These are phyloP conservation scores for Plasmopara halstedii DNA, from an alignment of 352 stramenopile genomes.

Conservation along the genomic window DNA sequence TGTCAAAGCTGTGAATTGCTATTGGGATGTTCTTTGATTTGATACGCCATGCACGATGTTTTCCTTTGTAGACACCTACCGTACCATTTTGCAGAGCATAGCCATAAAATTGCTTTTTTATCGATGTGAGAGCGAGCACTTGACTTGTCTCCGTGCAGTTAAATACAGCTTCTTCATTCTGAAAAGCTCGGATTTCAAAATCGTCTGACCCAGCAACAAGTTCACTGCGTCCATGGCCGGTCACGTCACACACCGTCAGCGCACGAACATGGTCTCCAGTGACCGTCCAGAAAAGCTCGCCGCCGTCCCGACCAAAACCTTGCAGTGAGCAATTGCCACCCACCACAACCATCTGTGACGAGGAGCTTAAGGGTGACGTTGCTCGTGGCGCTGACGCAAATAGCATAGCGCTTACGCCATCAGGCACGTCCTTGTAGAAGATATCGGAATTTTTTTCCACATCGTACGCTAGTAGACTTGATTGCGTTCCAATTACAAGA, in stretches of 20 bases:
- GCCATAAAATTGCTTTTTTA: constrained; percentile 68
- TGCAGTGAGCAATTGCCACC: constrained; percentile 90
- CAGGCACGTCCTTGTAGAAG: constrained; percentile 88
- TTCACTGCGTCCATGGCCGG: constrained; percentile 56
- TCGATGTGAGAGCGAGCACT: constrained; percentile 61
- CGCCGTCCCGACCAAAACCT: constrained; percentile 75
- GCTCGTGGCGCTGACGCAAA: constrained; percentile 43
- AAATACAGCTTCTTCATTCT: constrained; percentile 83
- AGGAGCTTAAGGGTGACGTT: constrained; percentile 14
- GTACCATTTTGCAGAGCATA: constrained; percentile 90
- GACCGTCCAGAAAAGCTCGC: constrained; percentile 88
- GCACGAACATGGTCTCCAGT: constrained; percentile 88
- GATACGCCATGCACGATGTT: constrained; percentile 83
- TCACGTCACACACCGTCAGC: constrained; percentile 68
- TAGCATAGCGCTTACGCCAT: constrained; percentile 79
- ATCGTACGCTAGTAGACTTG: constrained; percentile 88
- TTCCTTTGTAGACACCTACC: constrained; percentile 88
- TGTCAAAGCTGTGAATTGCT: constrained; percentile 82
- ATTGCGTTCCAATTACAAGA: constrained; percentile 85
- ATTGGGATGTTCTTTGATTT: constrained; percentile 87
- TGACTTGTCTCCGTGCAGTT: constrained; percentile 84
- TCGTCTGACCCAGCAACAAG: constrained; percentile 88
- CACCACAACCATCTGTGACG: constrained; percentile 76
- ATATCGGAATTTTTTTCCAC: constrained; percentile 91
- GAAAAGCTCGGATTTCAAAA: constrained; percentile 86